Conservation (phyloP, 2,329 filamentous ascomycete genomes). For the Penicillium sp. region DNA sequence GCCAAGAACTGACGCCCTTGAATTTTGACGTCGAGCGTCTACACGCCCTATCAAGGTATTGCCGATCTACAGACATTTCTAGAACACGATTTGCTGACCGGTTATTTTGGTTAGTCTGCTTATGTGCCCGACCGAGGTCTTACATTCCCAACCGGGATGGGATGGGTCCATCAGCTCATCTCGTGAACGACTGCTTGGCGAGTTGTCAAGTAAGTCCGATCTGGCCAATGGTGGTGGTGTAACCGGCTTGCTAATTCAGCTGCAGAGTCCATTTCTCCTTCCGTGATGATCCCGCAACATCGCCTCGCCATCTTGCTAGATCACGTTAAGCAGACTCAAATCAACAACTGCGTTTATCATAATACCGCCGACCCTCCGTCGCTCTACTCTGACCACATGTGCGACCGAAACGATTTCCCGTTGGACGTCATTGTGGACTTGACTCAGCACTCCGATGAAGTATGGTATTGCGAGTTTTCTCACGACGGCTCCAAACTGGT, state of each 20-base stretch:
- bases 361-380: conserved; percentile 76
- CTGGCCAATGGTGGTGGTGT: neutral
- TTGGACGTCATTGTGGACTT: conserved; percentile 68
- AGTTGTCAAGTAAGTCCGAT: conserved; percentile 70
- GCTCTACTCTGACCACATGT: conserved; percentile 83
- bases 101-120: conserved; percentile 59
- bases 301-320: conserved; percentile 77
- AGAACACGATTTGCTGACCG: neutral
- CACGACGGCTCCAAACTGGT: conserved; percentile 80
- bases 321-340: conserved; percentile 79
- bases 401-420: conserved; percentile 77
- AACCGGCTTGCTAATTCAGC: conserved; percentile 25
- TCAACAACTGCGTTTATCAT: conserved; percentile 82
- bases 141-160: conserved; percentile 77
- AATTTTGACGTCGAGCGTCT: conserved; percentile 74
- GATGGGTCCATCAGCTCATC: conserved; percentile 76
- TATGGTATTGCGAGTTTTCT: conserved; percentile 90
- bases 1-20: conserved; percentile 82
- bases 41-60: conserved; percentile 73
- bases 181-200: conserved; percentile 69
- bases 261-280: conserved; percentile 83
- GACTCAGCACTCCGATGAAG: conserved; percentile 71
- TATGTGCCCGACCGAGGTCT: conserved; percentile 80
- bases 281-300: conserved; percentile 94
- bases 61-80: conserved; percentile 3